These are phyloP conservation scores for Cryptococcus amylolentus DNA, from an alignment of 1,284 basidiomycete genomes.

Conservation along the genomic window DNA sequence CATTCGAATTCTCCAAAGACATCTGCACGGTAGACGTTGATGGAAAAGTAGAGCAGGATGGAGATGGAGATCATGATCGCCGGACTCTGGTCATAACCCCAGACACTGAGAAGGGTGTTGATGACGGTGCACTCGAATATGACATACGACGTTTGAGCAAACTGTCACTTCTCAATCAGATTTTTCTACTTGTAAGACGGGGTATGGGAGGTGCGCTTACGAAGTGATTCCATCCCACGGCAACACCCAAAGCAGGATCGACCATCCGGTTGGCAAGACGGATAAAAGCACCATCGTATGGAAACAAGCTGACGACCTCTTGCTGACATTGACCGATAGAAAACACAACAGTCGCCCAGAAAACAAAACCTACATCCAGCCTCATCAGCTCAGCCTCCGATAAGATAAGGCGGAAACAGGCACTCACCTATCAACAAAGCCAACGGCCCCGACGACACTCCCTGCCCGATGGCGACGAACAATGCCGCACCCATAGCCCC, in stretches of 20 bases:
- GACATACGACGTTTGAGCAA: conserved; percentile 13
- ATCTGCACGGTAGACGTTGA: conserved; percentile 48
- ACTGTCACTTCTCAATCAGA: background rate
- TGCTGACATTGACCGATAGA: conserved; percentile 18
- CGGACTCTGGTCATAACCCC: conserved; percentile 23
- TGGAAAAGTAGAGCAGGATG: conserved; percentile 42
- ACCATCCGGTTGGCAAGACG: conserved; percentile 17
- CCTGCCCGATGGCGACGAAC: conserved; percentile 23
- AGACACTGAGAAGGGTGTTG: conserved; percentile 19
- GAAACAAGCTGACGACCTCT: conserved; percentile 21
- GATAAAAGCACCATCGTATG: conserved; percentile 18
- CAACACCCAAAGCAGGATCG: conserved; percentile 16
- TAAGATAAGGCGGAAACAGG: background rate
- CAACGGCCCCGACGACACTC: conserved; percentile 17
- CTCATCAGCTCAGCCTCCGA: background rate
- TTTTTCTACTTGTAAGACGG: background rate
- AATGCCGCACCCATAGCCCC: conserved; percentile 25
- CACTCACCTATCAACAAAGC: conserved; percentile 17
- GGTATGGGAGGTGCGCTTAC: conserved; percentile 12
- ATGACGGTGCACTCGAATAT: conserved; percentile 19
- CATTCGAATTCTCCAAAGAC: conserved; percentile 35
- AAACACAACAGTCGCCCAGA: conserved; percentile 17
- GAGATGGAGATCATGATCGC: conserved; percentile 50
- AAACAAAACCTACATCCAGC: conserved; percentile 3
- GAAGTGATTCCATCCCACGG: conserved; percentile 22